Conservation (phyloP, 2,329 filamentous ascomycete species). For the Endoconidiophora polonica region DNA sequence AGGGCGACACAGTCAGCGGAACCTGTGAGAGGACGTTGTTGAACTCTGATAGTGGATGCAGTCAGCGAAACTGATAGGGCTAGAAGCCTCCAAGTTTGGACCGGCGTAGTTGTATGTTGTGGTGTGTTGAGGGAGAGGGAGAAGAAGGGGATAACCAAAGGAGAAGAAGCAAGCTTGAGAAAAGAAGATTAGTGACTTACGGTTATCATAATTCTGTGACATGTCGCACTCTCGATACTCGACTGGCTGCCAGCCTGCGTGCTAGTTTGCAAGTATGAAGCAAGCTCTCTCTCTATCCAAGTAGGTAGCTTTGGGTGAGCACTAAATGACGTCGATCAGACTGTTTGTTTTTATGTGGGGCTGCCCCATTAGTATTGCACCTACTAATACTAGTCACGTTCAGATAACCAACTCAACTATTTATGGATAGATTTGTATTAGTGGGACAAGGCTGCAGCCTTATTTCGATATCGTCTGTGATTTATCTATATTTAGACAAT, state of each 20-base stretch:
- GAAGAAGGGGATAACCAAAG: background rate
- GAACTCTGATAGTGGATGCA: slow-evolving; percentile 33
- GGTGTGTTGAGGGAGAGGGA: background rate
- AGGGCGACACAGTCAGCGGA: slow-evolving; percentile 83
- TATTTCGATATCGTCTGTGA: background rate
- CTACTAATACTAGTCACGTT: slow-evolving; percentile 12
- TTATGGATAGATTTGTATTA: too few species aligned
- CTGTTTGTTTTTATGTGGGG: background rate
- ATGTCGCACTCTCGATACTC: background rate
- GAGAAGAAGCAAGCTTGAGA: background rate
- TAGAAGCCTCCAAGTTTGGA: too few species aligned
- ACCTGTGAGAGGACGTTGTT: slow-evolving; percentile 85
- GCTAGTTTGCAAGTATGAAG: background rate
- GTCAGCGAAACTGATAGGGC: background rate
- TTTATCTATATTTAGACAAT: too few species aligned
- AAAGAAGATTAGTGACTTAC: slow-evolving; percentile 16
- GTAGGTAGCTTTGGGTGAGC: background rate
- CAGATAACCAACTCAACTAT: slow-evolving; percentile 9
- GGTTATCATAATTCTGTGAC: slow-evolving; percentile 16
- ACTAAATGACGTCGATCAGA: slow-evolving; percentile 9
- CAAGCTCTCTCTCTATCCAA: background rate
- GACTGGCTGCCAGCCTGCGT: background rate
- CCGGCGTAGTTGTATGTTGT: too few species aligned
- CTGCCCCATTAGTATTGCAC: background rate
- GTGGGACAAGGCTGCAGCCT: slow-evolving; percentile 10